Evolutionary conservation across 345 rosid genomes (phyloP).

Genomic region (Eutrema yunnanense): DNA sequence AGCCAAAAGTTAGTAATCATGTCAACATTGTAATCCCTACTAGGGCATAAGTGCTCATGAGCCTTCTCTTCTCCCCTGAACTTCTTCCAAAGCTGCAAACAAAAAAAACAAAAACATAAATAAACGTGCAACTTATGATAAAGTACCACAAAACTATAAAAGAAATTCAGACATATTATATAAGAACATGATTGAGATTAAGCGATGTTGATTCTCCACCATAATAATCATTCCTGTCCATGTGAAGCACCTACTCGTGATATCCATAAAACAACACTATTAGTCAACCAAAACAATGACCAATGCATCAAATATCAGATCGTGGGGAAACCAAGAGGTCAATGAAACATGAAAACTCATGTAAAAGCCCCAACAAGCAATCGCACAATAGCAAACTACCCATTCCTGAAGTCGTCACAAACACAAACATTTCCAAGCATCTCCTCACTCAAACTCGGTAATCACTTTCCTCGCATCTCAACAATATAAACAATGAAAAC

Average conservation of each 20-base stretch:
- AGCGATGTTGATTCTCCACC: slow-evolving; percentile 88
- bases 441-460: neutral
- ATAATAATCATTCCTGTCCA: slow-evolving; percentile 86
- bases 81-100: slow-evolving; percentile 73
- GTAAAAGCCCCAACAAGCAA: neutral
- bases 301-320: neutral
- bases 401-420: neutral
- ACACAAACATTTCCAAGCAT: neutral
- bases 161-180: neutral
- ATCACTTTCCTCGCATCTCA: neutral
- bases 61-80: slow-evolving; percentile 67
- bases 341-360: neutral
- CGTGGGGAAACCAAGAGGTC: neutral
- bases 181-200: slow-evolving; percentile 66
- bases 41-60: slow-evolving; percentile 58
- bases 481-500: neutral
- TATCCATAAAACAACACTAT: neutral
- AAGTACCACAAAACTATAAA: neutral
- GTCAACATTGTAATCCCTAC: slow-evolving; percentile 79
- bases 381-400: neutral
- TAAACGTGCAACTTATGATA: neutral
- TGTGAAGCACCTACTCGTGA: slow-evolving; percentile 57
- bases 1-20: slow-evolving; percentile 34
- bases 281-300: neutral
- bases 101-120: neutral